phyloP scores from a whole-genome alignment of 2,329 filamentous ascomycete species.

The Epichloe hybrida region DNA sequence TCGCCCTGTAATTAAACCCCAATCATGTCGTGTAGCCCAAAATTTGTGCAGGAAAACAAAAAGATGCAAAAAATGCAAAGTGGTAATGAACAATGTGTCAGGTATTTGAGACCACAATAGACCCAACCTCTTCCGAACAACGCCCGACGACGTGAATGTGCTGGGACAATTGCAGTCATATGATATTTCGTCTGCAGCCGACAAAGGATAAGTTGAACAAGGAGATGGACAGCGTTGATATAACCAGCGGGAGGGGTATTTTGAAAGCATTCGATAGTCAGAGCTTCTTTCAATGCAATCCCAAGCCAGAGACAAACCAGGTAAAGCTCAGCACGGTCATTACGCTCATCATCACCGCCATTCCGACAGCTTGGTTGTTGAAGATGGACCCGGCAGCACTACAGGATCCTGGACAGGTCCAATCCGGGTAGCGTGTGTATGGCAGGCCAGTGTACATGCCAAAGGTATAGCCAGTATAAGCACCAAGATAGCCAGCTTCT shows the following conservation, averaged over 20 bases:
- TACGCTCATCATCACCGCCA: constrained; percentile 39
- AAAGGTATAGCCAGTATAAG: constrained; percentile 37
- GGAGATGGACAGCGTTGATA: neutral
- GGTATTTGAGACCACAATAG: neutral
- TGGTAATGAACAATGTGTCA: neutral
- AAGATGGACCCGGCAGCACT: constrained; percentile 35
- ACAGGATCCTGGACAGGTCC: constrained; percentile 44
- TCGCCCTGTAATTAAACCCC: neutral
- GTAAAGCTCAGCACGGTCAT: constrained; percentile 48
- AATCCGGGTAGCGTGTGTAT: constrained; percentile 39
- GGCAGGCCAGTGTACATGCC: constrained; percentile 41
- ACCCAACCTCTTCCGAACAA: neutral
- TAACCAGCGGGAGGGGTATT: neutral
- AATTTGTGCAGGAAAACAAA: neutral
- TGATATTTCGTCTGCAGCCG: neutral
- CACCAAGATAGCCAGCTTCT: constrained; percentile 41
- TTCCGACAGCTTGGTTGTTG: constrained; percentile 33
- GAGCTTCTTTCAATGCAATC: constrained; percentile 16
- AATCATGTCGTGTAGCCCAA: neutral
- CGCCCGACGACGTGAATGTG: neutral
- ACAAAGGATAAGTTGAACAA: neutral
- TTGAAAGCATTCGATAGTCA: no score
- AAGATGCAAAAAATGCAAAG: neutral
- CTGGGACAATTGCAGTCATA: neutral
- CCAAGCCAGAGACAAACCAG: constrained; percentile 46